These are phyloP conservation scores for Melampsora americana DNA, from an alignment of 1,284 basidiomycete genomes.

Conservation along the genomic window DNA sequence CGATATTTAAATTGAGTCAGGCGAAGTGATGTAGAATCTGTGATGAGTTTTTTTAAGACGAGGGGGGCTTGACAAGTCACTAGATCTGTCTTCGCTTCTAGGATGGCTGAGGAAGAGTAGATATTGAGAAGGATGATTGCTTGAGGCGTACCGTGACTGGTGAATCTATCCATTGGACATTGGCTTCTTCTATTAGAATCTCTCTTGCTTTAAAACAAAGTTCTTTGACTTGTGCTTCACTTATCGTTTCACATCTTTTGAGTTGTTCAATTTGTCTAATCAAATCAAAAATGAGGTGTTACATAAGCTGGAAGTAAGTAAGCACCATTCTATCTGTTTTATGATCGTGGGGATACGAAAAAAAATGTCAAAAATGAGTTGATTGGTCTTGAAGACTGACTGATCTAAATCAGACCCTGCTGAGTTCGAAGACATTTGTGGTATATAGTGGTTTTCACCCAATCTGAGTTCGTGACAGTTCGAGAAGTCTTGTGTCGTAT, in stretches of 20 bases:
- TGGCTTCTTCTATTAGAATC: conserved; percentile 89
- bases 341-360: background rate
- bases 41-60: background rate
- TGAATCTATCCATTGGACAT: conserved; percentile 92
- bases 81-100: background rate
- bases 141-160: conserved; percentile 78
- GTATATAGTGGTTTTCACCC: too few relatives aligned
- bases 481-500: too few relatives aligned
- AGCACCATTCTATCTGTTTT: background rate
- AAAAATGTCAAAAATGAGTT: background rate
- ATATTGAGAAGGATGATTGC: conserved; percentile 1
- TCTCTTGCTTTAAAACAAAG: conserved; percentile 92
- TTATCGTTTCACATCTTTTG: conserved; percentile 83
- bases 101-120: conserved; percentile 7
- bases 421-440: conserved; percentile 28
- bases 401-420: conserved; percentile 40
- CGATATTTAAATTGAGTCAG: background rate
- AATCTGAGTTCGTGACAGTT: too few relatives aligned
- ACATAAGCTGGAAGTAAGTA: background rate
- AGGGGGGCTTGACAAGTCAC: conserved; percentile 6
- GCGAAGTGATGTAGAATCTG: too few relatives aligned
- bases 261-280: conserved; percentile 63
- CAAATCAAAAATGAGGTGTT: background rate
- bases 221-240: conserved; percentile 85
- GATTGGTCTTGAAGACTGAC: conserved; percentile 24